Base-by-base conservation (phyloP, 2,329 filamentous ascomycete genomes). In the Claviceps sp. region DNA sequence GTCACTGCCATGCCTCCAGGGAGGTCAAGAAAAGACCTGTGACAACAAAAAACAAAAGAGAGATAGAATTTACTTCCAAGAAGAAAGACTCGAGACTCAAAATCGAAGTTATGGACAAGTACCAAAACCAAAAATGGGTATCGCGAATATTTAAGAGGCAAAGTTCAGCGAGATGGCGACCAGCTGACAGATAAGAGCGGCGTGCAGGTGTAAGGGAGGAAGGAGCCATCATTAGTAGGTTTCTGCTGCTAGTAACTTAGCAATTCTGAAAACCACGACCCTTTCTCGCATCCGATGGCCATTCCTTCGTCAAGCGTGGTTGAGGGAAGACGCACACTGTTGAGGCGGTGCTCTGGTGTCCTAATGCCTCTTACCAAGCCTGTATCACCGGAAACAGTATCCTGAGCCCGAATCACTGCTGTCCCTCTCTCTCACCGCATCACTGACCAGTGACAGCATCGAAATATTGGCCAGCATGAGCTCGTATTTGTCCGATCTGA, bases 101-200 rank as follows among this genome's bases (percentile, higher is more conserved):
- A 38, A 51, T 26, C 34, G 30, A 24, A 44, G 30, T 18, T 66
- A 65, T 66, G 67, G 71, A 68, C 68, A 60, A 30, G 34, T 36
- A 24, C 38, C 45, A 46, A 51, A 65, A 58, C 59, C 60, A 46
- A 51, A 66, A 58, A 58, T 60, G 41, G 20, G 40, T 46, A 47
- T 51, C 67, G 69, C 69, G 68, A 66, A 62, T 69, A 72, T 72
- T 61, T 53, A 50, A 53, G 61, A 61, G 62, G 60, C 59, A 59
- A 52, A 48, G 57, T 20, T 24, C n/a, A 38, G n/a, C n/a, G 36
- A 59, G 49, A 56, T 54, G 54, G 48, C 43, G 44, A 37, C 9
- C 49, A 51, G 49, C 49, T 51, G 49, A 38, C 49, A 41, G 43
- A 47, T 37, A 4, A 30, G 22, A 18, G 13, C 30, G 34, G 20